Percentiles rank a stretch among this genome's conserved stretches.
These are phyloP conservation scores for Bretschneidera sinensis DNA, from an alignment of 345 rosid genomes.

Conservation along the genomic window DNA sequence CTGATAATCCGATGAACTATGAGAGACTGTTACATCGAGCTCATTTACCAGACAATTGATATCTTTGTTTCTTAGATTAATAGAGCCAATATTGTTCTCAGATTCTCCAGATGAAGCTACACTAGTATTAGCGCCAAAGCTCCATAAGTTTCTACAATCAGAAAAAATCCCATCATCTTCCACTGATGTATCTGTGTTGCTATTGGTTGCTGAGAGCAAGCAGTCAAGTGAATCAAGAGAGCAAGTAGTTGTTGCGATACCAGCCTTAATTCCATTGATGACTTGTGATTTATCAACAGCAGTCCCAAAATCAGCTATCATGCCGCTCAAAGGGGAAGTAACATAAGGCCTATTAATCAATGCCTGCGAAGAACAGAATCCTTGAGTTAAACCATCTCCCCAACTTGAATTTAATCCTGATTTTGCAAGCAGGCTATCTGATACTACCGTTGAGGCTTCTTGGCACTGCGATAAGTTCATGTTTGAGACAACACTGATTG, in stretches of 20 bases:
- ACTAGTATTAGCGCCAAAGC: slow-evolving; percentile 33
- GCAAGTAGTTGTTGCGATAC: slow-evolving; percentile 28
- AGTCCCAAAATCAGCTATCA: slow-evolving; percentile 36
- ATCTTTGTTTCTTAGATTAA: slow-evolving; percentile 25
- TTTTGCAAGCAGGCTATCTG: slow-evolving; percentile 6
- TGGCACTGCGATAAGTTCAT: background rate
- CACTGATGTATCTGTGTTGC: slow-evolving; percentile 50
- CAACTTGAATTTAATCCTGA: slow-evolving; percentile 33
- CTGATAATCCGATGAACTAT: slow-evolving; percentile 26
- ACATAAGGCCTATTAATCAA: no score
- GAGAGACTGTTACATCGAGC: slow-evolving; percentile 38
- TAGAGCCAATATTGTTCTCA: slow-evolving; percentile 30
- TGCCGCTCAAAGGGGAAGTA: slow-evolving; percentile 22
- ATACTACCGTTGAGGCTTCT: slow-evolving; percentile 3
- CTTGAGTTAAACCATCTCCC: slow-evolving; percentile 33
- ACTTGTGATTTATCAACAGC: slow-evolving; percentile 20
- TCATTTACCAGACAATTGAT: slow-evolving; percentile 21
- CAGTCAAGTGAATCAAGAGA: slow-evolving; percentile 57
- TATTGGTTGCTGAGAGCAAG: slow-evolving; percentile 61
- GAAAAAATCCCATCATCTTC: slow-evolving; percentile 79
- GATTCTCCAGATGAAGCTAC: slow-evolving; percentile 77
- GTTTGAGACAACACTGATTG: slow-evolving; percentile 4
- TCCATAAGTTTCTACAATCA: slow-evolving; percentile 57
- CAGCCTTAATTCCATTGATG: slow-evolving; percentile 25
- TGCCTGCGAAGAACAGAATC: slow-evolving; percentile 28